Base-by-base conservation (phyloP, 2,329 filamentous ascomycete species). In the Trichophyton simii region DNA sequence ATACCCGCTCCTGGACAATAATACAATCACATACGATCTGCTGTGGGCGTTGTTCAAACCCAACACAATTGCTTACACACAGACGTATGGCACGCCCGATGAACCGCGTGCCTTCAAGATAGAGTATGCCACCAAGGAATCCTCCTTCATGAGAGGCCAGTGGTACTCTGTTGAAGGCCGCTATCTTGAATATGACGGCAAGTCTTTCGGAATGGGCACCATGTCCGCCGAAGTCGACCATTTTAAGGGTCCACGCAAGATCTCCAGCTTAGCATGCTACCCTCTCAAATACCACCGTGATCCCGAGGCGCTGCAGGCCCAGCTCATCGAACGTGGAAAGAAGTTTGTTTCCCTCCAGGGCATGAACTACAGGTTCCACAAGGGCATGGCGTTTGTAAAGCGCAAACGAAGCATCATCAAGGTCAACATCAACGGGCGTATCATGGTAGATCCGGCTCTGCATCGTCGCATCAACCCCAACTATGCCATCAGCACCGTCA, bases 11-110 rank as follows among this genome's bases (percentile, higher is more conserved):
- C 78, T 95, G 1, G 83, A 90, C 65, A 87, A 86, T 36, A 89
- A 89, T 7, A 84, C 90, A 52, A 95, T 95, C 70, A 95, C 89
- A 0, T 96, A 91, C 67, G 89, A 96, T 62, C 80, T 95, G 1
- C 77, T 95, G 0, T 95, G 91, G 91, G 89, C 90, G 0, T 76
- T 96, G 2, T 95, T 88, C 81, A 95, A 94, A 69, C 91, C 91
- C 0, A 88, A 90, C 67, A 90, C 88, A 0, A 82, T 95, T 20
- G 87, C 84, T 0, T 92, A 87, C 70, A 84, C 87, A 0, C 83
- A 84, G 0, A 92, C 88, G 0, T 95, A 95, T 65, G 87, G 87
- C 2, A 85, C 83, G 41, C 76, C 80, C 13, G 88, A 92, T 44
- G 86, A 94, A 67, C 88, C 89, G 1, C 83, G 89, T 15, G 87